Evolutionary conservation across 2,329 filamentous ascomycete species (phyloP), one percentile per base, ranked within the genome.

Genomic region (Emergomyces africanus): DNA sequence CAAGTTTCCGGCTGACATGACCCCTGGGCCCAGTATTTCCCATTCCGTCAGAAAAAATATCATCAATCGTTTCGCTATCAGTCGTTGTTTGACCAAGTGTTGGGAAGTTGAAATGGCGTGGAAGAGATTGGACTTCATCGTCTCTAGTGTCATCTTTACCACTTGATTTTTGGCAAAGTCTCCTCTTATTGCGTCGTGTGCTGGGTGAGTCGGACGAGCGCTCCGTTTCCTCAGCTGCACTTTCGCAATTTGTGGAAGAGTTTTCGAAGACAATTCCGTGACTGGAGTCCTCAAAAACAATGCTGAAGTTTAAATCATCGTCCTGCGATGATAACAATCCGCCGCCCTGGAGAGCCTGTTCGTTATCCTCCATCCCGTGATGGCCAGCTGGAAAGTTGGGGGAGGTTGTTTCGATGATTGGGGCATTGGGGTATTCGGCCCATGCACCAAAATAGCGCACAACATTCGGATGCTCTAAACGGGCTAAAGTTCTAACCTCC

Each of bases 401-500:
- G n/a, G 30, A 20, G 15, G 57, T 14, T 8, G 49, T 14, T 14
- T 51, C 50, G 3, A 48, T 42, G 14, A 30, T 54, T 8, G 59
- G 49, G 9, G 44, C 23, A 33, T 33, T 50, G 15, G 59, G 58
- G 41, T 74, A 71, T 64, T 87, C 85, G 15, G 86, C 75, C 85
- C 85, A 88, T 15, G 81, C 81, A 57, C 79, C 78, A 66, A 82
- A 83, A 65, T 88, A 88, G 28, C 84, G 78, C 41, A 87, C 84
- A 59, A 88, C 80, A 66, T 87, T 86, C 5, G 77, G 77, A 68
- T 88, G 84, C 51, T 86, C 81, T 18, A 87, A 73, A 30, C 77
- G 75, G 53, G 84, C 84, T 50, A 87, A 73, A 0, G 82, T 83
- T 54, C 82, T 77, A 9, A 86, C 79, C 69, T 87, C 84, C 59